Base-by-base conservation (phyloP, 768 basidiomycete species). In the Pleurotus tuoliensis region DNA sequence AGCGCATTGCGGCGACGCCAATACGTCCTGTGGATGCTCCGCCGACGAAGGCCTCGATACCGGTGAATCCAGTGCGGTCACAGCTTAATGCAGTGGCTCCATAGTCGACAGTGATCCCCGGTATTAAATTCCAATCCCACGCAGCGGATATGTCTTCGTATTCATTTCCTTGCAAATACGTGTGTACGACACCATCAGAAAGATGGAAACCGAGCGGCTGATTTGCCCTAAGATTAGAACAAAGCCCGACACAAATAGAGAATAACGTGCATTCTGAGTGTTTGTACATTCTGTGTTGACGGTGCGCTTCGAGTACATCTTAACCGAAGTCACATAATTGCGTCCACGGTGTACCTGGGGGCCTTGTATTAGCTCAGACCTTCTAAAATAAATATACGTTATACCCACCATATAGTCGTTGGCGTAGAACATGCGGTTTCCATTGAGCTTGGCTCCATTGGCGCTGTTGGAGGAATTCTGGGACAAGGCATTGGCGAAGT, bases 71-170 rank as follows among this genome's bases (percentile, higher is more conserved):
- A 1, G 80, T 76, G 11, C 69, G 67, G 22, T 60, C 67, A 61
- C 86, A 88, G 39, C 63, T 64, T 15, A 90, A 72, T 0, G 73
- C 65, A 0, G 87, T 88, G 3, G 72, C 80, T 6, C 69, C 72
- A 63, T 87, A 87, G 64, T 88, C 83, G 38, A 79, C 76, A 1
- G 88, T 90, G 34, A 74, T 88, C 0, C 88, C 88, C 5, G 88
- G 88, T 45, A 90, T 82, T 5, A 87, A 76, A 61, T 88, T 83
- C 88, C 88, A 90, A 67, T 90, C 86, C 87, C 87, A 87, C 2
- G 82, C 75, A 2, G 82, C 87, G 3, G 82, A 70, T 34, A 89
- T 89, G 62, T 88, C 86, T 63, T 87, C 84, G 64, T 89, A 90
- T 66, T 90, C 88, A 61, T 81, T 71, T 12, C 88, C 88, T 48